Evolutionary conservation across 495 filamentous ascomycete species (phyloP), one percentile per base, ranked within the genome.

Genomic region (Talaromyces nanjingensis): DNA sequence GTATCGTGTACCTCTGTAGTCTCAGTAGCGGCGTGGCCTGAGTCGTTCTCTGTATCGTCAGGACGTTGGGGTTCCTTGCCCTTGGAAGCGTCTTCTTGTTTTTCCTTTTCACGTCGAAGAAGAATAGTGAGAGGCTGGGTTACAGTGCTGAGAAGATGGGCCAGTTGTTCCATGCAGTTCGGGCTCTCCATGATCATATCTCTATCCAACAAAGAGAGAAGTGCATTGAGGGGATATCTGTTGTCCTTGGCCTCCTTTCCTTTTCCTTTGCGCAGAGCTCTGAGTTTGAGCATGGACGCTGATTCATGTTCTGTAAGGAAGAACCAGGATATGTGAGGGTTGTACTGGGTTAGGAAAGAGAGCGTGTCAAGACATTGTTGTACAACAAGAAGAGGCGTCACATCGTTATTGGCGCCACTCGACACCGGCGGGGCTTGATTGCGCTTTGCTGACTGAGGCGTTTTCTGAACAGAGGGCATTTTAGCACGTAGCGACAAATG

Each of bases 261-360:
- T 73, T 98, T 98, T 64, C 90, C 89, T 77, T 93, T 94, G 59
- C 89, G 89, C 68, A 87, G 87, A 16, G 84, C 72, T 70, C 86
- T 91, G 42, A 87, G 79, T 76, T 96, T 97, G 59, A 93, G 79
- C 12, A 85, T 81, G 34, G 83, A 83, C 29, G 81, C 79, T 20
- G 83, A 86, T 63, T 99, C 96, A 71, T 98, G 96, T 76, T 98
- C 94, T 6, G 91, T 96, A 53, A 99, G 74, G 84, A 99, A 98
- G 75, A 97, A 93, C 55, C 87, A 90, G 27, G 92, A 87, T 55
- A 98, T 87, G 67, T 93, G 90, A 45, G 84, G 84, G 61, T 96
- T 97, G 71, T 90, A 89, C 67, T 85, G 83, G 5, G 89, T 89
- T 39, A 99, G 81, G 69, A 89, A 91, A 34, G 87, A 86, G 8